Evolutionary conservation across 1,139 yeast species (phyloP).

Genomic region (Zygosaccharomyces sapae): DNA sequence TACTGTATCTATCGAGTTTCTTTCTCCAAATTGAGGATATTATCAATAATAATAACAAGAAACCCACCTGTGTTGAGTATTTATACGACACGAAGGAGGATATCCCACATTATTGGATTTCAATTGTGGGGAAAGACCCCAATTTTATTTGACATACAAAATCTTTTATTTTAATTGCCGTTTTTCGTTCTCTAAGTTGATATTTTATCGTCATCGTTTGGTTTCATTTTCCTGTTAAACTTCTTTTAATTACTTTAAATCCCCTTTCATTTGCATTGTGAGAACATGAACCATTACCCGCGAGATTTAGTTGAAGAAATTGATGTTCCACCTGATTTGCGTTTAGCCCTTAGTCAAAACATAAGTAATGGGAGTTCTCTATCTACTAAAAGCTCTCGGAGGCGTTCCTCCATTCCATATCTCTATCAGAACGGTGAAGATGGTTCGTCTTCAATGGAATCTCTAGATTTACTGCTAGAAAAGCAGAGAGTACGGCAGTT

Average conservation of each 20-base stretch:
- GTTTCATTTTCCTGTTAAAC: neutral
- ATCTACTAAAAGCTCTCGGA: constrained; percentile 5
- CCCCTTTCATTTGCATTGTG: neutral
- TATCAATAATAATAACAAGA: neutral
- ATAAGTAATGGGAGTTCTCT: constrained; percentile 11
- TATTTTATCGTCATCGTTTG: neutral
- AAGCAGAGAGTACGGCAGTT: constrained; percentile 39
- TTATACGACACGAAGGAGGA: no score
- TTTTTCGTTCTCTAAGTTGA: neutral
- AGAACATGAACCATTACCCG: constrained; percentile 10
- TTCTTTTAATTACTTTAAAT: neutral
- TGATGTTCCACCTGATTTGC: constrained; percentile 31
- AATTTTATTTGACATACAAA: neutral
- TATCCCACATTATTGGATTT: no score
- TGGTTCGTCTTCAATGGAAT: constrained; percentile 39
- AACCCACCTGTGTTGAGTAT: no score
- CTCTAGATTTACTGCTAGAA: constrained; percentile 39
- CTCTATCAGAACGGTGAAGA: constrained; percentile 8
- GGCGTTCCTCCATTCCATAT: constrained; percentile 2
- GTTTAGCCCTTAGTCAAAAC: constrained; percentile 21
- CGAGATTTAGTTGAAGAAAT: constrained; percentile 22
- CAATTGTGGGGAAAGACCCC: constrained; percentile 5
- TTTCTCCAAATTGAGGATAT: constrained; percentile 5
- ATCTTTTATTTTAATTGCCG: neutral
- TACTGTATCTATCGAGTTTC: neutral